Base-by-base conservation (phyloP, 140 eudicot species). In the Senecio squalidus region DNA sequence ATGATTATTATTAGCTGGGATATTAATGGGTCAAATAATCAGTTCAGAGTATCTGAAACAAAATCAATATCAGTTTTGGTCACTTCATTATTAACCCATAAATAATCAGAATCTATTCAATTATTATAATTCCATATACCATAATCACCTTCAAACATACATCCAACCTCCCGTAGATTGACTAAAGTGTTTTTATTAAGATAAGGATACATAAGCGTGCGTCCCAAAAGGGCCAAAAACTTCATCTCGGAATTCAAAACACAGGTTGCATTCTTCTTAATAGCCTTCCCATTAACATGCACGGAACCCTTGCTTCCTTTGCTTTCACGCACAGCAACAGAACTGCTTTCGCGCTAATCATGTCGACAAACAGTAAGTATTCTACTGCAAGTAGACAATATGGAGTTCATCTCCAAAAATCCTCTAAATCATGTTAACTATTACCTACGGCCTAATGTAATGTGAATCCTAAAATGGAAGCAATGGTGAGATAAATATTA, bases 151-250 rank as follows among this genome's bases (percentile, higher is more conserved):
- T n/a, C n/a, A 8, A 49, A 49, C 10, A 14, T 29, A 49, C n/a
- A 49, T 49, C 30, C 31, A 49, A 49, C 21, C 18, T 3, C 55
- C 55, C n/a, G 22, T 23, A 20, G 43, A 31, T 8, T 2, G 48
- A 16, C 4, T 25, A 14, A 40, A 49, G n/a, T n/a, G n/a, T n/a
- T n/a, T n/a, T 16, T 16, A n/a, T 21, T 44, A 21, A 60, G 22
- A 21, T 22, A 75, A 81, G 97, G 95, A 89, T 89, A 89, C 97
- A 85, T 89, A 89, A 54, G 97, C 86, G 68, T 82, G 84, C 68
- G 56, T 76, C 45, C 89, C 95, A 9, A 30, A 63, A 54, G 81
- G 43, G 25, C 89, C 89, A 40, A 89, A 89, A 18, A 82, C 69
- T 65, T 89, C 97, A 75, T 89, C 97, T 41, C 97, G 4, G 97